These are phyloP conservation scores for Fusarium papillatum DNA, from an alignment of 2,329 filamentous ascomycete species.

Conservation along the genomic window DNA sequence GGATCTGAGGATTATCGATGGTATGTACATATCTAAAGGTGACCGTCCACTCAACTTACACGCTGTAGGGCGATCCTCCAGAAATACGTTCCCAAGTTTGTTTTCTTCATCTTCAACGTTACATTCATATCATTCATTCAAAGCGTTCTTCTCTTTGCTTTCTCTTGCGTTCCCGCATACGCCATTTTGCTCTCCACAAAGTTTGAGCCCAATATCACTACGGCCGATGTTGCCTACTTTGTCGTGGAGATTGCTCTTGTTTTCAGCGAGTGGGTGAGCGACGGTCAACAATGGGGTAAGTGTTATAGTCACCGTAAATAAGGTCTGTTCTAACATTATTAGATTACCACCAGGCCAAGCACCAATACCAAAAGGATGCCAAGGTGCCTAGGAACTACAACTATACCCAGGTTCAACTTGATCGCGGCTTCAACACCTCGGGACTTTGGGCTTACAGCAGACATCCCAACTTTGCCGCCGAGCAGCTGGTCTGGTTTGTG, in stretches of 20 bases:
- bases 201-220: constrained; percentile 64
- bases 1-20: constrained; percentile 98
- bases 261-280: constrained; percentile 82
- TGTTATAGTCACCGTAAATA: constrained; percentile 5
- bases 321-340: constrained; percentile 13
- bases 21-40: constrained; percentile 48
- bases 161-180: constrained; percentile 85
- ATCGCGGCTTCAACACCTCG: constrained; percentile 88
- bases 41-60: constrained; percentile 19
- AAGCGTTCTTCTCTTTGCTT: constrained; percentile 82
- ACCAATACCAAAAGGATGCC: constrained; percentile 75
- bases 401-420: constrained; percentile 81
- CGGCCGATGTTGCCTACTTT: constrained; percentile 63
- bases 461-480: constrained; percentile 95
- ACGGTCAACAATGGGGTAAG: constrained; percentile 92
- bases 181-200: constrained; percentile 81
- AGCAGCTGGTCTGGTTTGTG: constrained; percentile 90
- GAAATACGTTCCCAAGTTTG: constrained; percentile 69
- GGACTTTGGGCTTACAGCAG: constrained; percentile 91
- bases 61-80: constrained; percentile 76
- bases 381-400: constrained; percentile 38
- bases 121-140: constrained; percentile 91
- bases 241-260: constrained; percentile 64
- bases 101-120: constrained; percentile 89
- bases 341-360: constrained; percentile 88